Evolutionary conservation across 2,329 filamentous ascomycete genomes (phyloP).

Genomic region (Byssothecium circinans): DNA sequence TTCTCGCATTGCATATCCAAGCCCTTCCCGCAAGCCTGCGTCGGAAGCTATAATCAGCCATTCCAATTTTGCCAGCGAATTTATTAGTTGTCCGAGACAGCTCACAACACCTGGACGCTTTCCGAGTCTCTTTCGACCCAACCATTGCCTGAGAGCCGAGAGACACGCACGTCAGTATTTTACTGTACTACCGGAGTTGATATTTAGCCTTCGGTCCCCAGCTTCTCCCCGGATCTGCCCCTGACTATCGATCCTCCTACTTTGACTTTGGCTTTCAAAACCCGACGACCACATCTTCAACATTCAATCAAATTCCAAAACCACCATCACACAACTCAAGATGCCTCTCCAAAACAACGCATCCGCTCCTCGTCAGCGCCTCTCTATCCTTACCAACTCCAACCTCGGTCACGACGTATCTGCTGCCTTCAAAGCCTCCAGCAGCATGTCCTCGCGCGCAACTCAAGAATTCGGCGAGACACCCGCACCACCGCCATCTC

Average conservation of each 20-base stretch:
- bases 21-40: slow-evolving; percentile 16
- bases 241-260: neutral
- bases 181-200: slow-evolving; percentile 10
- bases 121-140: slow-evolving; percentile 16
- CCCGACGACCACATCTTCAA: neutral
- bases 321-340: slow-evolving; percentile 8
- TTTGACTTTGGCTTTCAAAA: neutral
- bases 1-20: slow-evolving; percentile 25
- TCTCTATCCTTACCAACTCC: slow-evolving; percentile 46
- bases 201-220: slow-evolving; percentile 24
- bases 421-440: slow-evolving; percentile 44
- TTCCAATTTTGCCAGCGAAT: slow-evolving; percentile 35
- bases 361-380: slow-evolving; percentile 44
- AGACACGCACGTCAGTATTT: slow-evolving; percentile 8
- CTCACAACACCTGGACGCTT: slow-evolving; percentile 28
- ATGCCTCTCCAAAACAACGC: slow-evolving; percentile 32
- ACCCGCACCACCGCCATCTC: slow-evolving; percentile 45
- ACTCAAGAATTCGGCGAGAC: slow-evolving; percentile 38
- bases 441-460: slow-evolving; percentile 28
- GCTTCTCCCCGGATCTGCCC: slow-evolving; percentile 15
- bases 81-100: slow-evolving; percentile 33
- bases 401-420: slow-evolving; percentile 46
- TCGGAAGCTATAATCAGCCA: slow-evolving; percentile 26
- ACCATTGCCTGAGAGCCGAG: slow-evolving; percentile 15
- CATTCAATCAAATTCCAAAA: neutral